Evolutionary conservation across 139 green algal genomes (phyloP), one percentile per base, ranked within the genome.

Genomic region (Chlamydomonas urium): DNA sequence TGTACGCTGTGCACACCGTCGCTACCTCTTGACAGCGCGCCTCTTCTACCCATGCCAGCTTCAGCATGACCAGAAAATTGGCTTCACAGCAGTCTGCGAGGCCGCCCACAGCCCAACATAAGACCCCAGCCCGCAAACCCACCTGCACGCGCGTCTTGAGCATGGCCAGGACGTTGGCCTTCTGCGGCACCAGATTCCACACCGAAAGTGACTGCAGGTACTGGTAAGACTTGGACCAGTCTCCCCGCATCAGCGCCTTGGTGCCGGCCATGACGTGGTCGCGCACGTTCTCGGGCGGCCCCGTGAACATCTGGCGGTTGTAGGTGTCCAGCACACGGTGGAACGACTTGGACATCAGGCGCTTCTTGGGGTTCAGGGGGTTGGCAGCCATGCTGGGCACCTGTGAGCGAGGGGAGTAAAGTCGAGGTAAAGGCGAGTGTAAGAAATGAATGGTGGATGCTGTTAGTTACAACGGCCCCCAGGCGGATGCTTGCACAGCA

Each of bases 271-370:
- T 96, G 19, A 98, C 84, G 78, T 98, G 91, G 80, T 99, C 96
- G 47, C 96, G 87, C 66, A 99, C 93, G 53, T 94, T 98, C 86
- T 99, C 96, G 36, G 96, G 93, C 8, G 96, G 96, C 1, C 95
- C 95, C 4, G 45, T 69, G 47, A 80, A 63, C 73, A 75, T 80
- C 74, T 80, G 93, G 38, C 86, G 79, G 35, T 93, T 88, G 75
- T 98, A 97, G 38, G 94, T 96, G 72, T 98, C 93, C 58, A 98
- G 78, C 56, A 99, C 86, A 50, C 96, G 83, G 60, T 86, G 77
- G 86, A 97, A 94, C 47, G 87, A 84, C 81, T 96, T 94, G 81
- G 78, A 90, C 45, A 91, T 86, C 38, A 90, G 77, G 31, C 82
- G 79, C 78, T 86, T 87, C 74, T 85, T 89, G 37, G 72, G 69